A percentile compares a stretch with the other conserved stretches of the same genome.
These are phyloP conservation scores for Lyophyllum decastes DNA, from an alignment of 768 basidiomycete genomes.

Conservation along the genomic window DNA sequence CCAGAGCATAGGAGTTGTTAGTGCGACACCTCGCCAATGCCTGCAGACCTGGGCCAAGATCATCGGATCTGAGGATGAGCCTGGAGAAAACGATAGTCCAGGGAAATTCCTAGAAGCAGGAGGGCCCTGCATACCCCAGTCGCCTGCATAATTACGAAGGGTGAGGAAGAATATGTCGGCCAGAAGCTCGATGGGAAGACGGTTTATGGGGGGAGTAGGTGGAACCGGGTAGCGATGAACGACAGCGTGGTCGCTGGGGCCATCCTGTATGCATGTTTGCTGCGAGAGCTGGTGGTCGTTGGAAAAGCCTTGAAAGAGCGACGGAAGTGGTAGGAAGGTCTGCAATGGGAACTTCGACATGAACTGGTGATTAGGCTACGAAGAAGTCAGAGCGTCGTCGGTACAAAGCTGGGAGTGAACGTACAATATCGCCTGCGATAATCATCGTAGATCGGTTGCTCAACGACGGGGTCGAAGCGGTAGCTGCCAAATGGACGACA, in stretches of 20 bases:
- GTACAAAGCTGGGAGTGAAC: background rate
- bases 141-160: background rate
- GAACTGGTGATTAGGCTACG: background rate
- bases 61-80: conserved; percentile 7
- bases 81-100: conserved; percentile 1
- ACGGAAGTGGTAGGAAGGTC: background rate
- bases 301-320: background rate
- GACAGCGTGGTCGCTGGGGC: background rate
- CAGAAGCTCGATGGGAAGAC: conserved; percentile 6
- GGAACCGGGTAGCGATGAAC: background rate
- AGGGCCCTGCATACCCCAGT: background rate
- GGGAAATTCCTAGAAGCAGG: background rate
- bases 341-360: background rate
- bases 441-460: background rate
- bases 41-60: conserved; percentile 8
- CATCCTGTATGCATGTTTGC: background rate
- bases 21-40: conserved; percentile 6
- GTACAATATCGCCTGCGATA: background rate
- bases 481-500: background rate
- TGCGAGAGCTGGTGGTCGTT: background rate
- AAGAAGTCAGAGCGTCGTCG: background rate
- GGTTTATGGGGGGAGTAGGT: background rate
- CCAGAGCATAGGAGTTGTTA: conserved; percentile 10
- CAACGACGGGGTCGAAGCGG: no score
- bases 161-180: conserved; percentile 6